phyloP scores from a whole-genome alignment of 2,329 filamentous ascomycete genomes.

The Conoideocrella luteorostrata region DNA sequence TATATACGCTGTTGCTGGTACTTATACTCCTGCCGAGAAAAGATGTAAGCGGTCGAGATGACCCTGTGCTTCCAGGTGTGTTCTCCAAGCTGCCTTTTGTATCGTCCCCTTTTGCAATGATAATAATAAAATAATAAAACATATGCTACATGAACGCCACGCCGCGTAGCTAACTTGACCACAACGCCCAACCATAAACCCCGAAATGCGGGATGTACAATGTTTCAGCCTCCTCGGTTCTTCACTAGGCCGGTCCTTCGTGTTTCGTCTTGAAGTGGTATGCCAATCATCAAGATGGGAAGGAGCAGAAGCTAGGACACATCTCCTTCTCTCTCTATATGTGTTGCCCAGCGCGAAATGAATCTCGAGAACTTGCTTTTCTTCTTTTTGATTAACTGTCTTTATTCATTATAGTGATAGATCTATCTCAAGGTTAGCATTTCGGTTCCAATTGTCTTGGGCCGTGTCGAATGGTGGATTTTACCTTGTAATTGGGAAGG shows the following conservation, averaged over 20 bases:
- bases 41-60: too few species aligned
- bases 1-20: too few species aligned
- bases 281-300: background rate
- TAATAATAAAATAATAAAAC: conserved; percentile 7
- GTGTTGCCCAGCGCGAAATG: background rate
- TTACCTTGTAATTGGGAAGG: conserved; percentile 94
- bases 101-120: background rate
- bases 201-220: too few species aligned
- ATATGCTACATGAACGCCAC: conserved; percentile 20
- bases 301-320: background rate
- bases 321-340: background rate
- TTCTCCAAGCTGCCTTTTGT: background rate
- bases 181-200: background rate
- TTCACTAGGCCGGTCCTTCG: background rate
- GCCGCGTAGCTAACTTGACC: background rate
- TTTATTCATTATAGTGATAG: conserved; percentile 83
- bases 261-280: conserved; percentile 3
- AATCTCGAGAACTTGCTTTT: background rate
- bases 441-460: background rate
- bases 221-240: too few species aligned
- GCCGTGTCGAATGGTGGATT: conserved; percentile 30
- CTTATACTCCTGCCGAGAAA: too few species aligned
- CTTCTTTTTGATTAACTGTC: background rate
- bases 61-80: too few species aligned
- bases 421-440: conserved; percentile 45